These are phyloP conservation scores for Adansonia rubrostipa DNA, from an alignment of 441 rosid genomes.

Conservation along the genomic window DNA sequence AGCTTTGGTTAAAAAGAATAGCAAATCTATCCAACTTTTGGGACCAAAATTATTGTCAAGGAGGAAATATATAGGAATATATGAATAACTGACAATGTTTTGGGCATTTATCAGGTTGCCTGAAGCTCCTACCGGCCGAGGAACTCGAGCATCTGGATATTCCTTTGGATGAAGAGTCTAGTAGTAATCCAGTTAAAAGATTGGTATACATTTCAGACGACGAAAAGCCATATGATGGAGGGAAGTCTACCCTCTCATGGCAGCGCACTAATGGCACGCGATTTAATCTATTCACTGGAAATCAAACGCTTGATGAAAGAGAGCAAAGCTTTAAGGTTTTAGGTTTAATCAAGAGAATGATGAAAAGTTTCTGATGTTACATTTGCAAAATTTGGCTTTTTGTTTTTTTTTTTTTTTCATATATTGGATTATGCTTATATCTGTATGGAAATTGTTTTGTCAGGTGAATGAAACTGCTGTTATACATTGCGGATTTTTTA, in stretches of 20 bases:
- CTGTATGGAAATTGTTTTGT: conserved; percentile 29
- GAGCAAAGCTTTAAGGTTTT: conserved; percentile 81
- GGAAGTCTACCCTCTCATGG: conserved; percentile 31
- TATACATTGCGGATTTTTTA: conserved; percentile 87
- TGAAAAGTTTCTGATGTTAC: neutral
- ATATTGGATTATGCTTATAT: conserved; percentile 32
- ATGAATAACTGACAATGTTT: neutral
- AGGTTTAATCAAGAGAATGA: neutral
- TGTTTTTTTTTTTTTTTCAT: neutral
- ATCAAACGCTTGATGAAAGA: conserved; percentile 81
- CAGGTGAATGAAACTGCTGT: conserved; percentile 72
- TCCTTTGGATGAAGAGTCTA: conserved; percentile 46
- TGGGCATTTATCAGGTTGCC: conserved; percentile 61
- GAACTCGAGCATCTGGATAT: conserved; percentile 75
- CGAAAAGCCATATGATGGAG: conserved; percentile 30
- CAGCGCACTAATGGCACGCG: conserved; percentile 50
- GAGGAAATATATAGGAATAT: neutral
- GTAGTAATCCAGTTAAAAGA: conserved; percentile 53
- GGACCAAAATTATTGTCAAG: neutral
- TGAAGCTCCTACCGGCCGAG: conserved; percentile 76
- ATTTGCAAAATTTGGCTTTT: neutral
- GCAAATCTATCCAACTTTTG: neutral
- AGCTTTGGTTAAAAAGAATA: neutral
- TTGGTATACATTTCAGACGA: conserved; percentile 59
- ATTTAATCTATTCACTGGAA: conserved; percentile 84